Base-by-base conservation (phyloP, 352 stramenopile genomes). In the Pythium coloratum region DNA sequence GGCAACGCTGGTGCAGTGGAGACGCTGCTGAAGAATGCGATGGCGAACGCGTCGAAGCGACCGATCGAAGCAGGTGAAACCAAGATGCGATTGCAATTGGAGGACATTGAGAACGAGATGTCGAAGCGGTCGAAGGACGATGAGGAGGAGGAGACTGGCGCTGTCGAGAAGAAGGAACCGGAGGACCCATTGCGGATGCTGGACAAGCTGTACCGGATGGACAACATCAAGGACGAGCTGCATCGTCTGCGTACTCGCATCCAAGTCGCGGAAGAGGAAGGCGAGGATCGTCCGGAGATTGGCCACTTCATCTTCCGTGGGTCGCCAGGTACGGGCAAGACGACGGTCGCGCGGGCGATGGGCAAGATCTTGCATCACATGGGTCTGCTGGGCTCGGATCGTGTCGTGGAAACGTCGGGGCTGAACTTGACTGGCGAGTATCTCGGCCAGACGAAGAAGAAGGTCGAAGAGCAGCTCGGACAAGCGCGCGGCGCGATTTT, bases 311-410 rank as follows among this genome's bases (percentile, higher is more conserved):
- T 93, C 10, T 98, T 98, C 59, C 89, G 81, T n/a, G 91, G 92
- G 1, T 88, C 81, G 4, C 89, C 91, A 7, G 91, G 91, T 0
- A 97, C 88, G 0, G 89, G 91, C 16, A 97, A 97, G 71, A 97
- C 87, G 1, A 95, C 84, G 1, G 92, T 99, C 1, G 95, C 95
- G 12, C 82, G 92, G 20, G 78, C 91, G 6, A 91, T 99, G 72
- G 96, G 91, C 2, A 89, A 97, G 64, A 96, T 98, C 58, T 91
- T 98, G 51, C 91, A 98, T 67, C 80, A 91, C 18, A 89, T 99
- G 72, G 94, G 90, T 14, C 78, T 98, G 1, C 72, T 99, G 57
- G 82, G 84, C 18, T 94, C 91, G 6, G 90, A 95, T 14, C 97
- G 97, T 50, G 94, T 99, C 24, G 81, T 98, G 9, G 91, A 97